Evolutionary conservation across 148 eudicot genomes (phyloP).

Genomic region (Vaccinium darrowii): DNA sequence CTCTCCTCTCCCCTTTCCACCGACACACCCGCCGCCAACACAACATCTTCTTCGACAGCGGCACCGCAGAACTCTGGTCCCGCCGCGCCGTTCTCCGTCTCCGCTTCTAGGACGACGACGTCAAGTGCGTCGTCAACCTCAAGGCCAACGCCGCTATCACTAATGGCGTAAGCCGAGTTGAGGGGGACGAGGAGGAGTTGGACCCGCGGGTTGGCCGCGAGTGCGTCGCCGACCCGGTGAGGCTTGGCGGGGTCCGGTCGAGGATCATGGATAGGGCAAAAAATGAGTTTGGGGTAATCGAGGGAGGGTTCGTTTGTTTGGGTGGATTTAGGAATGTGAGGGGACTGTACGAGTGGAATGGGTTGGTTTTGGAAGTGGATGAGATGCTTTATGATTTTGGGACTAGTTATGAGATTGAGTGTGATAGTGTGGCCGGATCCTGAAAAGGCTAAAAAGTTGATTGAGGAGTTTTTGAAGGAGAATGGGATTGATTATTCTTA

Average conservation of each 20-base stretch:
- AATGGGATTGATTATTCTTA: constrained; percentile 63
- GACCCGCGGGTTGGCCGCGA: constrained; percentile 50
- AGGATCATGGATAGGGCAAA: constrained; percentile 67
- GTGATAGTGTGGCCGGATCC: constrained; percentile 85
- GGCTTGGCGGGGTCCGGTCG: constrained; percentile 41
- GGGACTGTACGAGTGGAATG: constrained; percentile 76
- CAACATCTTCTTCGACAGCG: constrained; percentile 79
- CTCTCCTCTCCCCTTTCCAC: constrained; percentile 49
- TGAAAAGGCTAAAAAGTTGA: constrained; percentile 61
- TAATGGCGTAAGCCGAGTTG: constrained; percentile 76
- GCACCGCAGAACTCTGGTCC: constrained; percentile 51
- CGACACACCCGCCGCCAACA: constrained; percentile 57
- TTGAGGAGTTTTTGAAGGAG: constrained; percentile 61
- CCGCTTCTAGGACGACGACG: constrained; percentile 62
- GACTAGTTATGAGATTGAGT: constrained; percentile 74
- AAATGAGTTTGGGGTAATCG: constrained; percentile 60
- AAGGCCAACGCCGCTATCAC: constrained; percentile 63
- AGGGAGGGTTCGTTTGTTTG: constrained; percentile 52
- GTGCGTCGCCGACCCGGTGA: constrained; percentile 45
- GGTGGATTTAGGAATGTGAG: constrained; percentile 89
- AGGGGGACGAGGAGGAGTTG: constrained; percentile 81
- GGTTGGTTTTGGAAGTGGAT: constrained; percentile 70
- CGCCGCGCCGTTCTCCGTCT: constrained; percentile 73
- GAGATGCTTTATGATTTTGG: constrained; percentile 78
- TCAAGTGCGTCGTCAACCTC: constrained; percentile 61